Conservation (phyloP, 1,284 basidiomycete genomes). For the Ustilago hordei region DNA sequence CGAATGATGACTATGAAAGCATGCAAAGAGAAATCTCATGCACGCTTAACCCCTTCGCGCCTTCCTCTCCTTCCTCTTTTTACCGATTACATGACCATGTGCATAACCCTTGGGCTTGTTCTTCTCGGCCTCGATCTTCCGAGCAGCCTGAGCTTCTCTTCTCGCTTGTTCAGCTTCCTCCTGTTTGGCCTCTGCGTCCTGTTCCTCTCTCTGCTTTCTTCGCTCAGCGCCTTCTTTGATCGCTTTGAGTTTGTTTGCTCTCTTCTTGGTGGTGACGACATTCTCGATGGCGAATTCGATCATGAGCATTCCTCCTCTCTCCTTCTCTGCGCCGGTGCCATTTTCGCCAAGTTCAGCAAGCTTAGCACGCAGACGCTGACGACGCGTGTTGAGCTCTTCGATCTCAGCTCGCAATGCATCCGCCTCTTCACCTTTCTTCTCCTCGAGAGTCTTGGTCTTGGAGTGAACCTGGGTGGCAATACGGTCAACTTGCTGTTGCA, state of each 20-base stretch:
- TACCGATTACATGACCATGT: conserved; percentile 63
- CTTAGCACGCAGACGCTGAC: conserved; percentile 54
- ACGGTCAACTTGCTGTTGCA: conserved; percentile 42
- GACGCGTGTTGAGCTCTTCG: conserved; percentile 46
- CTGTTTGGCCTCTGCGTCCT: conserved; percentile 14
- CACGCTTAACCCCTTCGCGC: conserved; percentile 20
- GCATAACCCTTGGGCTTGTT: conserved; percentile 37
- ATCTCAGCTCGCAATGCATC: conserved; percentile 23
- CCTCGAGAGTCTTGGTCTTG: conserved; percentile 34
- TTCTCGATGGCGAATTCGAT: conserved; percentile 69
- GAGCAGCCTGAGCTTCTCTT: conserved; percentile 25
- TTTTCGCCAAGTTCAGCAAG: conserved; percentile 50
- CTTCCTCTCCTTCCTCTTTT: conserved; percentile 61
- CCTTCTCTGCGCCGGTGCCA: conserved; percentile 43
- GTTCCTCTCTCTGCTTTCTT: conserved; percentile 31
- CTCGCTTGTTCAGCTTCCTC: conserved; percentile 17
- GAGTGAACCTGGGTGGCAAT: conserved; percentile 48
- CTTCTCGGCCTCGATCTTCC: conserved; percentile 42
- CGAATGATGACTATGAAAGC: background rate
- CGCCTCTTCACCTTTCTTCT: conserved; percentile 32
- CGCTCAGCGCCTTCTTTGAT: conserved; percentile 44
- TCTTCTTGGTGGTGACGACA: conserved; percentile 61
- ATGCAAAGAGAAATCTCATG: conserved; percentile 3
- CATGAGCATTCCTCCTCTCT: conserved; percentile 62
- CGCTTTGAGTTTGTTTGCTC: conserved; percentile 52